A percentile compares a stretch with the other conserved stretches of the same genome.
These are phyloP conservation scores for Penicillium simplicissimum DNA, from an alignment of 495 filamentous ascomycete species.

Conservation along the genomic window DNA sequence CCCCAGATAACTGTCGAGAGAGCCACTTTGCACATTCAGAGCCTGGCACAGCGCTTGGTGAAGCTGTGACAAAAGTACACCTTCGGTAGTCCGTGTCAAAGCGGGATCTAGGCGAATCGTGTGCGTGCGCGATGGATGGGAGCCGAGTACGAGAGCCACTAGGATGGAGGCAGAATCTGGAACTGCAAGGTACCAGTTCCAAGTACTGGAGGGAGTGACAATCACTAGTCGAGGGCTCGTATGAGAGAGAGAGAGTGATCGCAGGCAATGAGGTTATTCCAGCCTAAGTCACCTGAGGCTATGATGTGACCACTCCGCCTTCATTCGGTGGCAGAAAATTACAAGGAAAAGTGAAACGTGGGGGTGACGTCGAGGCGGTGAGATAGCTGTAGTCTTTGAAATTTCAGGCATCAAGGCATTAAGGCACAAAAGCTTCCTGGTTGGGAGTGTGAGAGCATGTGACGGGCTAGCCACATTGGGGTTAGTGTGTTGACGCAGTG, in stretches of 20 bases:
- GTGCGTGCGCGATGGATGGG: constrained; percentile 8
- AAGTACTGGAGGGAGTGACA: not conserved
- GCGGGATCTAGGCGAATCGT: constrained; percentile 13
- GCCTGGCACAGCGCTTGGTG: constrained; percentile 7
- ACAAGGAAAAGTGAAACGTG: constrained; percentile 28
- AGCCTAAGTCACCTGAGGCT: constrained; percentile 32
- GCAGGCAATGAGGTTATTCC: constrained; percentile 32
- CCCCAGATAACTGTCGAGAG: constrained; percentile 16
- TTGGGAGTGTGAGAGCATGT: constrained; percentile 19
- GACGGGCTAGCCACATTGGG: constrained; percentile 19
- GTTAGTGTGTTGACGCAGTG: constrained; percentile 31
- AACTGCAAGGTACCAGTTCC: not conserved
- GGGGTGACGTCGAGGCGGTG: constrained; percentile 26
- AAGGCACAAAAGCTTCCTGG: not conserved
- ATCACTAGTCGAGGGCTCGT: not conserved
- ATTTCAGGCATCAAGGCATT: not conserved
- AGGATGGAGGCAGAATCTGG: not conserved
- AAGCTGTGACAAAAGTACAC: constrained; percentile 19
- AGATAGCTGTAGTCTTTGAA: not conserved
- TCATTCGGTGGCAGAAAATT: constrained; percentile 19
- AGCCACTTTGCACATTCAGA: constrained; percentile 19
- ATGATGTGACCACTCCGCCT: constrained; percentile 15
- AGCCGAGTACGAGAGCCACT: not conserved
- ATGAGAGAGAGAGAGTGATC: constrained; percentile 10
- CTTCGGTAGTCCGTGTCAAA: constrained; percentile 13